Evolutionary conservation across 768 basidiomycete species (phyloP), one percentile per base, ranked within the genome.

Genomic region (Megacollybia marginata): DNA sequence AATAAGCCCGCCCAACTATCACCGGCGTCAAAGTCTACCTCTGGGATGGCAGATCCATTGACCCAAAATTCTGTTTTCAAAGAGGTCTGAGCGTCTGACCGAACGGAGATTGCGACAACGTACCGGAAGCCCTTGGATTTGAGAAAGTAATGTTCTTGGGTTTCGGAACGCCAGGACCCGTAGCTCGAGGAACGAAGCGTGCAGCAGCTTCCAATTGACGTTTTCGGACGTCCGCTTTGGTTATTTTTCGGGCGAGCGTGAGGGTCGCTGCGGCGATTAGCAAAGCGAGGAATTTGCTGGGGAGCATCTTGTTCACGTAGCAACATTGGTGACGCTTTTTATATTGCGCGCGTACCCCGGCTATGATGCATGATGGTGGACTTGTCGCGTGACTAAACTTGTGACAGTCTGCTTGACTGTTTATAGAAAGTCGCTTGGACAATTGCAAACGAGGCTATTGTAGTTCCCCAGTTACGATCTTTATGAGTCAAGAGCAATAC

Each of bases 1-100:
- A 89, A 57, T 19, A 89, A 65, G 8, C 87, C 87, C 4, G 84
- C 68, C 83, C 84, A 88, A 54, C 82, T 85, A 2, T 85, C 82
- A 2, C 86, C 87, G 35, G 86, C 69, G 55, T 88, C 84, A 55
- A 83, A 88, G 55, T 82, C 72, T 16, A 88, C 81, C 40, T 80
- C 69, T 5, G 87, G 86, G 42, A 89, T 79, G 33, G 64, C 68
- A 40, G 65, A 71, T 1, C 86, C 86, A 54, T 87, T 69, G 13
- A 89, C 86, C 57, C 23, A 28, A 28, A 28, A 28, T 28, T 28
- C 23, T 28, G 6, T 28, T 3, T 28, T 2, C 23, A n/a, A n/a
- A n/a, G n/a, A n/a, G 23, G 2, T 28, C 2, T 28, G 23, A 28
- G 23, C 23, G 18, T 40, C 15, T 4, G 38, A 8, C 8, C 3